Conservation (phyloP, 2,329 filamentous ascomycete species). For the Curvularia spicifera region DNA sequence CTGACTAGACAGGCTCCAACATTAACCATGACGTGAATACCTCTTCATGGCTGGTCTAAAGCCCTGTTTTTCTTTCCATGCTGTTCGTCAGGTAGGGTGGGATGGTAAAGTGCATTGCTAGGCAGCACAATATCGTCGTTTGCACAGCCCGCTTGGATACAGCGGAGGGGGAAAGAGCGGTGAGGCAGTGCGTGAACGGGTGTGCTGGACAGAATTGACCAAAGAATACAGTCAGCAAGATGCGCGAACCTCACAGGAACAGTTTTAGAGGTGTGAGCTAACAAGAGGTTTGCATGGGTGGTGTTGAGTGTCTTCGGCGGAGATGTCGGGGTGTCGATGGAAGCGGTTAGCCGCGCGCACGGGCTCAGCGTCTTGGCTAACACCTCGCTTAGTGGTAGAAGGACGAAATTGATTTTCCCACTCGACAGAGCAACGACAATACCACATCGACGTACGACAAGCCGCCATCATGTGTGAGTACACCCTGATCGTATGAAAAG, state of each 20-base stretch:
- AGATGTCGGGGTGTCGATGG: not conserved
- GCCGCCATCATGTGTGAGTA: slow-evolving; percentile 51
- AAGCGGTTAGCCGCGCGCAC: slow-evolving; percentile 2
- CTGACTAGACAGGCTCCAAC: slow-evolving; percentile 12
- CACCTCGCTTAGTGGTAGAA: slow-evolving; percentile 11
- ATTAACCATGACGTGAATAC: slow-evolving; percentile 1
- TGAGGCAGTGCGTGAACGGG: not conserved
- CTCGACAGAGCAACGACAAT: slow-evolving; percentile 41
- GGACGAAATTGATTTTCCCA: slow-evolving; percentile 10
- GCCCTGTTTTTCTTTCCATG: slow-evolving; percentile 8
- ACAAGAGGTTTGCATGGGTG: not conserved
- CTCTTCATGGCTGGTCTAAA: not conserved
- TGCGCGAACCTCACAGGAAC: not conserved
- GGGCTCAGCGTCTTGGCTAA: slow-evolving; percentile 10
- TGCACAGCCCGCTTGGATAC: slow-evolving; percentile 19
- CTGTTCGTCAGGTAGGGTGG: not conserved
- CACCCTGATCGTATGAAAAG: slow-evolving; percentile 3
- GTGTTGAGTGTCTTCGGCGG: not conserved
- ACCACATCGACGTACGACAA: slow-evolving; percentile 46
- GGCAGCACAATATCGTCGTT: slow-evolving; percentile 3
- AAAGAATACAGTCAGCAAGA: not conserved
- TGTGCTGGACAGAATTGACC: not conserved
- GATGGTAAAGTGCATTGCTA: slow-evolving; percentile 4
- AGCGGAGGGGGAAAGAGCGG: slow-evolving; percentile 3
- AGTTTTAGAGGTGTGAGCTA: not conserved